These are phyloP conservation scores for Camillea tinctor DNA, from an alignment of 2,329 filamentous ascomycete genomes.

Conservation along the genomic window DNA sequence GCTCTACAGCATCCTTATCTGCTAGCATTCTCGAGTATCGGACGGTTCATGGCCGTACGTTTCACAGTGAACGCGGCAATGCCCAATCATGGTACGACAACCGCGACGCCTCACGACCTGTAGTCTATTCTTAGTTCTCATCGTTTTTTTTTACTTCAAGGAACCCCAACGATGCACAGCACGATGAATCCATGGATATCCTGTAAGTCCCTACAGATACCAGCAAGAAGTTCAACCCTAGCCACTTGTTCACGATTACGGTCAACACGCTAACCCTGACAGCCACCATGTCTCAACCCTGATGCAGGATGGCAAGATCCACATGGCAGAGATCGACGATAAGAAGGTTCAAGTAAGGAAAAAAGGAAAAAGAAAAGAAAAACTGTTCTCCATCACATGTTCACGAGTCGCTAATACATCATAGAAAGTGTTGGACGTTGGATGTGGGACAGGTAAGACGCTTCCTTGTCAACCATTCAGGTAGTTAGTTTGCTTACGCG, in stretches of 20 bases:
- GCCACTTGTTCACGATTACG: background rate
- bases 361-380: too few relatives aligned
- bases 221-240: background rate
- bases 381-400: background rate
- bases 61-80: constrained; percentile 30
- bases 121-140: background rate
- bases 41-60: constrained; percentile 31
- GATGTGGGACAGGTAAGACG: constrained; percentile 28
- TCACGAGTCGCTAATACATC: background rate
- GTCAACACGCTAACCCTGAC: background rate
- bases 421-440: constrained; percentile 32
- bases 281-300: constrained; percentile 31
- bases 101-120: background rate
- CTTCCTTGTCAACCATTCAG: background rate
- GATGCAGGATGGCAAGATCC: constrained; percentile 27
- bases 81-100: constrained; percentile 29
- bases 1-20: constrained; percentile 31
- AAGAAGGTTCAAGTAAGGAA: constrained; percentile 23
- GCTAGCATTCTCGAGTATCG: constrained; percentile 33
- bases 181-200: constrained; percentile 31
- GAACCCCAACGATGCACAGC: constrained; percentile 32
- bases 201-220: constrained; percentile 19
- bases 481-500: background rate
- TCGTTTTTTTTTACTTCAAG: constrained; percentile 12
- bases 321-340: constrained; percentile 23